Percentiles rank a stretch among this genome's conserved stretches.
phyloP scores from a whole-genome alignment of 257 asterid species.

The Capsicum rhomboideum region DNA sequence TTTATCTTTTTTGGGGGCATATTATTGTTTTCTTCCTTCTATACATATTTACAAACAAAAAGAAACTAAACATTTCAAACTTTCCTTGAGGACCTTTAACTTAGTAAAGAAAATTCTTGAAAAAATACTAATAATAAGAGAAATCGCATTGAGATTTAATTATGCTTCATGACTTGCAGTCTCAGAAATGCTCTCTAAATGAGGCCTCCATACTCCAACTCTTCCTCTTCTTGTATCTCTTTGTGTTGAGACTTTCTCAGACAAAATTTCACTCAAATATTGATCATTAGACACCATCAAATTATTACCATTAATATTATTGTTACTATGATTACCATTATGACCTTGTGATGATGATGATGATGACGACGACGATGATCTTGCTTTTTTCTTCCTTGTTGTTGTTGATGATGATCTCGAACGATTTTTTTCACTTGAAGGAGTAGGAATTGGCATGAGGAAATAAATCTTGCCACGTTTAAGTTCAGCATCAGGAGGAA shows the following conservation, averaged over 20 bases:
- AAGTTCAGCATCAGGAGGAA: slow-evolving; percentile 74
- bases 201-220: slow-evolving; percentile 78
- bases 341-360: neutral
- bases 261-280: slow-evolving; percentile 69
- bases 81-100: slow-evolving; percentile 26
- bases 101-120: slow-evolving; percentile 15
- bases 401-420: slow-evolving; percentile 15
- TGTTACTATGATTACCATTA: neutral
- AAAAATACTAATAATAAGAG: neutral
- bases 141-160: neutral
- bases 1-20: neutral
- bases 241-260: slow-evolving; percentile 57
- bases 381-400: slow-evolving; percentile 40
- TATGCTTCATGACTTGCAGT: slow-evolving; percentile 32
- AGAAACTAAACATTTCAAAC: neutral
- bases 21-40: slow-evolving; percentile 5
- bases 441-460: slow-evolving; percentile 64
- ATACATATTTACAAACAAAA: slow-evolving; percentile 26
- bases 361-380: neutral
- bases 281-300: slow-evolving; percentile 45
- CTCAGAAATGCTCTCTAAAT: slow-evolving; percentile 80
- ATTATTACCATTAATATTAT: slow-evolving; percentile 9
- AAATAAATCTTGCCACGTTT: slow-evolving; percentile 92
- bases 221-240: slow-evolving; percentile 88
- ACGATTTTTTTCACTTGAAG: slow-evolving; percentile 29